Base-by-base conservation (phyloP, 768 basidiomycete genomes). In the Xanthoconium stramineum region DNA sequence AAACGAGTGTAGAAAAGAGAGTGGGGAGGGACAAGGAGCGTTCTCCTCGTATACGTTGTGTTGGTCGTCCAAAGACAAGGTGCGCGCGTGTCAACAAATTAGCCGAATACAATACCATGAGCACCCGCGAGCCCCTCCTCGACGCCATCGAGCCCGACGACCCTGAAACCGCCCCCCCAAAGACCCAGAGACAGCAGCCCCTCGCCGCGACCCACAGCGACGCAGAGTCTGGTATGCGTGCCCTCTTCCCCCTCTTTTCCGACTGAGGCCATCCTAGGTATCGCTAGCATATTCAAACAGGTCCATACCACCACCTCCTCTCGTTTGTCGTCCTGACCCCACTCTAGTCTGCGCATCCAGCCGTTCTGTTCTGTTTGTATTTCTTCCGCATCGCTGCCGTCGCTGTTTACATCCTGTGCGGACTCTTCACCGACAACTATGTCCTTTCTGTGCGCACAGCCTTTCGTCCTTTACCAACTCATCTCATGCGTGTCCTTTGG, bases 121-220 rank as follows among this genome's bases (percentile, higher is more conserved):
- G 80, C 72, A 76, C 75, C 50, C 74, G 79, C 30, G 79, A 84
- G 32, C 88, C 89, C 20, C 75, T 92, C 48, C 76, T 92, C 45
- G 80, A 87, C 56, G 90, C 89, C 35, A 96, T 96, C 53, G 94
- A 95, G 69, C 84, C 94, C 32, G 94, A 96, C 71, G 92, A 93
- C 42, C 76, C 75, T 44, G 68, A 75, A 52, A 64, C 64, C 42
- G 53, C 69, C 57, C 61, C 66, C 50, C 51, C 67, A 17, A 69
- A 65, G 52, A 14, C 65, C 49, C 49, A 71, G 28, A 63, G 71
- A 33, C 60, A 74, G 35, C 78, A 80, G 32, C 78, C 80, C 3
- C 81, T 86, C 28, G 84, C 85, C 17, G 77, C 82, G 0, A 82
- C 76, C 15, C 77, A 78, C 33, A 75, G 73, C 50, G 89, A 91